phyloP scores from a whole-genome alignment of 108 stramenopile species.

The Fragilariopsis cylindrus region DNA sequence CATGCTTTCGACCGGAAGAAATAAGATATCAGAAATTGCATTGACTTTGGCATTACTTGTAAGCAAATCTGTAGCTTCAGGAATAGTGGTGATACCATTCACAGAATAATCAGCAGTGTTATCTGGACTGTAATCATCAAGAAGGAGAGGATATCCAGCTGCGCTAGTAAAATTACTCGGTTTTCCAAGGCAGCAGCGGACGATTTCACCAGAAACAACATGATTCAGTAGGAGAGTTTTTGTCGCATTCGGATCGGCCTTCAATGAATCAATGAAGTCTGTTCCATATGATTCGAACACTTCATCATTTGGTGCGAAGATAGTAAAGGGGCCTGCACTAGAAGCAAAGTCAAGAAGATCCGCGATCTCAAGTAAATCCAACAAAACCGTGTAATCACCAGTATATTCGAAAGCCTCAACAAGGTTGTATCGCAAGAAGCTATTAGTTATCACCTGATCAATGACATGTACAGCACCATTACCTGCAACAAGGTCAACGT shows the following conservation, averaged over 20 bases:
- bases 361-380: slow-evolving; percentile 30
- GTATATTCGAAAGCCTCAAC: not conserved
- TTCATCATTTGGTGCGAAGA: slow-evolving; percentile 46
- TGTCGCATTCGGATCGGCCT: slow-evolving; percentile 16
- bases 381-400: slow-evolving; percentile 34
- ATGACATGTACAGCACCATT: slow-evolving; percentile 34
- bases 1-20: not conserved
- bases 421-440: slow-evolving; percentile 6
- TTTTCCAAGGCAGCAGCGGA: not conserved
- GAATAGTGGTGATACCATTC: not conserved
- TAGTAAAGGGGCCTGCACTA: slow-evolving; percentile 8
- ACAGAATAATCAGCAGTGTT: not conserved
- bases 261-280: slow-evolving; percentile 21
- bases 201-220: not conserved
- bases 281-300: slow-evolving; percentile 29
- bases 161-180: not conserved
- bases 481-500: slow-evolving; percentile 8
- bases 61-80: not conserved
- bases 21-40: slow-evolving; percentile 1
- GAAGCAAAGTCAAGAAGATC: not conserved
- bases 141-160: not conserved
- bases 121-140: slow-evolving; percentile 2
- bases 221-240: slow-evolving; percentile 25
- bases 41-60: slow-evolving; percentile 3
- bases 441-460: slow-evolving; percentile 19